Percentiles rank a stretch among this genome's conserved stretches.
Conservation (phyloP, 768 basidiomycete genomes). For the Suillus subaureus region DNA sequence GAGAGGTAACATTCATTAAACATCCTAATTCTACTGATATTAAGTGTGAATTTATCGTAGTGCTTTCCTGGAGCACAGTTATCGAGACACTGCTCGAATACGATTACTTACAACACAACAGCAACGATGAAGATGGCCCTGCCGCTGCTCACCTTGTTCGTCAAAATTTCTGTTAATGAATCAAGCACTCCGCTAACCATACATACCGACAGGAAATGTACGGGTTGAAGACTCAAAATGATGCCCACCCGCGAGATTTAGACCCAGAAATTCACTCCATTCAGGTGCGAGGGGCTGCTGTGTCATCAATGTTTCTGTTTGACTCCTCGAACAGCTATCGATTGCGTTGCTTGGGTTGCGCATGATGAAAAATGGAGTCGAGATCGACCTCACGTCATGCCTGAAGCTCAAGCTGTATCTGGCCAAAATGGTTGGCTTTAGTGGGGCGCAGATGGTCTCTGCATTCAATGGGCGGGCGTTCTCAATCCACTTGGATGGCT, state of each 20-base stretch:
- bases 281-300: conserved; percentile 36
- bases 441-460: conserved; percentile 47
- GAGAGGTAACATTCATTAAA: conserved; percentile 50
- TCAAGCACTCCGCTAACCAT: conserved; percentile 2
- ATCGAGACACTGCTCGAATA: conserved; percentile 60
- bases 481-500: conserved; percentile 55
- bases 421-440: conserved; percentile 57
- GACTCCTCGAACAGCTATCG: conserved; percentile 44
- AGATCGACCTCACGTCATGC: conserved; percentile 51
- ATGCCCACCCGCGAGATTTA: conserved; percentile 11
- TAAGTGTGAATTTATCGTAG: conserved; percentile 33
- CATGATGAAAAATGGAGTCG: conserved; percentile 67
- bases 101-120: conserved; percentile 44
- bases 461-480: conserved; percentile 50
- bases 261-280: conserved; percentile 53
- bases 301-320: neutral
- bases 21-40: neutral
- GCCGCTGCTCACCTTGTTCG: conserved; percentile 46
- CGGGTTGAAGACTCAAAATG: conserved; percentile 38
- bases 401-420: conserved; percentile 60
- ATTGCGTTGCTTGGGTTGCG: conserved; percentile 59
- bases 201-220: conserved; percentile 42
- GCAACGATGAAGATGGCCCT: conserved; percentile 41
- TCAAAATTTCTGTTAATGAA: neutral
- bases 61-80: conserved; percentile 66